phyloP scores from a whole-genome alignment of 2,329 filamentous ascomycete genomes.

The Nemania bipapillata region DNA sequence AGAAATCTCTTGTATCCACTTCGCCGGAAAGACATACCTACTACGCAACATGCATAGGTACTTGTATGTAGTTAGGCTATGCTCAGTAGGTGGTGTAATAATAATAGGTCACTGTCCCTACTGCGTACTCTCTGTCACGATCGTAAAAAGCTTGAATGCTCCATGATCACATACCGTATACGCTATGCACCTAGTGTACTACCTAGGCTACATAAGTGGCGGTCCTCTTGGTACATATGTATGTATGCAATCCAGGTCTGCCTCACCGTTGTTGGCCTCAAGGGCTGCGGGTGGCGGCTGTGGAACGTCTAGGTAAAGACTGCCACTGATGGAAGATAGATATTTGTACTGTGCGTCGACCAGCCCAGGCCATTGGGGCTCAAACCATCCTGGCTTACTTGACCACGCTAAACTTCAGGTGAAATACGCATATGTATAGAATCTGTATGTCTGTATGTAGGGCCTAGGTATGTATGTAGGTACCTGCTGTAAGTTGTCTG shows the following conservation, averaged over 20 bases:
- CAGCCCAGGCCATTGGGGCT: conserved; percentile 32
- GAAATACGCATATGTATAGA: too few species aligned
- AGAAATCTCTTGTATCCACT: not conserved
- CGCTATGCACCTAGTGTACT: too few species aligned
- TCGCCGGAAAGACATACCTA: not conserved
- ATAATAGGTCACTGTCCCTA: not conserved
- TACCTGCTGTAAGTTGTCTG: not conserved
- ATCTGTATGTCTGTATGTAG: too few species aligned
- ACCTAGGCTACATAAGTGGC: too few species aligned
- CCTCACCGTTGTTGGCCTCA: not conserved
- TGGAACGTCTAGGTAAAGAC: not conserved
- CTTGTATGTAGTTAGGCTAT: too few species aligned
- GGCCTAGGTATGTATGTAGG: not conserved
- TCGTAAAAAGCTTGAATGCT: not conserved
- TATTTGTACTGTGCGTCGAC: conserved; percentile 27
- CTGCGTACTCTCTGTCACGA: not conserved
- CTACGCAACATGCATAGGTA: too few species aligned
- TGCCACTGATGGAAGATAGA: not conserved
- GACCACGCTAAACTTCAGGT: conserved; percentile 19
- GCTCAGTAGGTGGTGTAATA: not conserved
- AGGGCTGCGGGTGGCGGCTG: not conserved
- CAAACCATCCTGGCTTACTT: conserved; percentile 23
- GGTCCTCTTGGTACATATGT: not conserved
- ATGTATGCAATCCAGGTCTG: too few species aligned
- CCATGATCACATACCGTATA: not conserved